Percentiles rank a stretch among this genome's conserved stretches.
Evolutionary conservation across 192 early-diverging fungal species (phyloP).

Genomic region (Umbelopsis sp.): DNA sequence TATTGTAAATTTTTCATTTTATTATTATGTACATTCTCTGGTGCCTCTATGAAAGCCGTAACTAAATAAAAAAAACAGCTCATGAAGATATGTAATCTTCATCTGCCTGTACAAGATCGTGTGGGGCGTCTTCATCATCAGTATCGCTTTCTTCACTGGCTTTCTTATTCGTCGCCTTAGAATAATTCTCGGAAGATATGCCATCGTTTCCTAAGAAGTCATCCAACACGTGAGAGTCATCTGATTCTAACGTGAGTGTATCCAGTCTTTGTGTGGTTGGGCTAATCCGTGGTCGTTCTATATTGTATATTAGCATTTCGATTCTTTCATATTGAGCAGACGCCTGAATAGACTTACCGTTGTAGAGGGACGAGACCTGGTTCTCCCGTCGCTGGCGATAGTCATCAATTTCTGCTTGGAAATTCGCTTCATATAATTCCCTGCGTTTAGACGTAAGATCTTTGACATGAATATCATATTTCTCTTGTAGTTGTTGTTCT

Average conservation of each 20-base stretch:
- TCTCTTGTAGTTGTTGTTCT: slow-evolving; percentile 14
- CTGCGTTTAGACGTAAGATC: slow-evolving; percentile 29
- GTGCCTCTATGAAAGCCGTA: background rate
- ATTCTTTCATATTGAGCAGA: background rate
- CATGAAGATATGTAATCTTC: slow-evolving; percentile 17
- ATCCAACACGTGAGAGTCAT: slow-evolving; percentile 19
- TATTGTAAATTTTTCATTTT: slow-evolving; percentile 14
- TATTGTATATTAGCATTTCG: background rate
- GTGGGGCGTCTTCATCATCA: background rate
- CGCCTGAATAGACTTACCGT: slow-evolving; percentile 6
- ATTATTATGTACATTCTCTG: background rate
- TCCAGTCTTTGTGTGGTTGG: background rate
- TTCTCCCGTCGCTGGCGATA: slow-evolving; percentile 34
- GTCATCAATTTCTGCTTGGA: slow-evolving; percentile 39
- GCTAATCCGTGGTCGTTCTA: background rate
- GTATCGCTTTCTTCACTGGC: background rate
- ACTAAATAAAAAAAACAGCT: background rate
- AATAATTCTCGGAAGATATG: background rate
- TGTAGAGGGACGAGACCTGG: slow-evolving; percentile 33
- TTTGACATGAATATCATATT: slow-evolving; percentile 26
- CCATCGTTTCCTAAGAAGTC: slow-evolving; percentile 2
- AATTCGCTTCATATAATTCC: slow-evolving; percentile 38
- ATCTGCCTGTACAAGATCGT: slow-evolving; percentile 14
- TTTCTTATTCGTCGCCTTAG: background rate
- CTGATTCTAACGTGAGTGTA: background rate